Percentiles rank a stretch among this genome's conserved stretches.
phyloP scores from a whole-genome alignment of 371 early-diverging fungal species.

The Choanephora cucurbitarum region DNA sequence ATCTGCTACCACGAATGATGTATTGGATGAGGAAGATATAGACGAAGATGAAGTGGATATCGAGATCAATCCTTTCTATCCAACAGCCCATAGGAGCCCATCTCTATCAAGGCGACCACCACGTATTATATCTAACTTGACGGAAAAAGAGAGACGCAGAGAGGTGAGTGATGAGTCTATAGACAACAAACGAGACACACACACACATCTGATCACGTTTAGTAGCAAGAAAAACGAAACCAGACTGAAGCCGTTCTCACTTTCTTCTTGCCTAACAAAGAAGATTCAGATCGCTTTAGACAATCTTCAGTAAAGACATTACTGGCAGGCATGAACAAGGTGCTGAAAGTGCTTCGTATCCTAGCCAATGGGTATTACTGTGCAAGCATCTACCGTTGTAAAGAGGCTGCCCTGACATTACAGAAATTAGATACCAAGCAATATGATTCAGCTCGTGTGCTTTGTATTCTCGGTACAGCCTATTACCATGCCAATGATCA shows the following conservation, averaged over 20 bases:
- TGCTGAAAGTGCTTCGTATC: conserved; percentile 27
- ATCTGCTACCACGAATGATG: conserved; percentile 21
- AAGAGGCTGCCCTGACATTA: conserved; percentile 29
- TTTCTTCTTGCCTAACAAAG: conserved; percentile 2
- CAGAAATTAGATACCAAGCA: conserved; percentile 43
- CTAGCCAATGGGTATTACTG: conserved; percentile 37
- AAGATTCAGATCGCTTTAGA: not conserved
- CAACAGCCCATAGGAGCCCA: not conserved
- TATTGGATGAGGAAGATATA: not conserved
- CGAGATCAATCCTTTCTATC: conserved; percentile 11
- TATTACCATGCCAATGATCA: conserved; percentile 45
- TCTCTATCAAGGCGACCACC: not conserved
- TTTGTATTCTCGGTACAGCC: conserved; percentile 38
- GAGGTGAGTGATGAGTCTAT: not conserved
- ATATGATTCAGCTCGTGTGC: conserved; percentile 42
- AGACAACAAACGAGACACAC: too few relatives aligned
- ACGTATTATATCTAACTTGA: not conserved
- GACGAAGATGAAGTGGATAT: not conserved
- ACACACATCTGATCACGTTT: not conserved
- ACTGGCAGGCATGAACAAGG: conserved; percentile 38
- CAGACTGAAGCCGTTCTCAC: not conserved
- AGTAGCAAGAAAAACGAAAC: not conserved
- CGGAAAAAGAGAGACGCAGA: not conserved
- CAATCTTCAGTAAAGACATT: conserved; percentile 7
- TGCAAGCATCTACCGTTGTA: conserved; percentile 35